phyloP scores from a whole-genome alignment of 1,284 basidiomycete genomes.

The Marasmius sp. region DNA sequence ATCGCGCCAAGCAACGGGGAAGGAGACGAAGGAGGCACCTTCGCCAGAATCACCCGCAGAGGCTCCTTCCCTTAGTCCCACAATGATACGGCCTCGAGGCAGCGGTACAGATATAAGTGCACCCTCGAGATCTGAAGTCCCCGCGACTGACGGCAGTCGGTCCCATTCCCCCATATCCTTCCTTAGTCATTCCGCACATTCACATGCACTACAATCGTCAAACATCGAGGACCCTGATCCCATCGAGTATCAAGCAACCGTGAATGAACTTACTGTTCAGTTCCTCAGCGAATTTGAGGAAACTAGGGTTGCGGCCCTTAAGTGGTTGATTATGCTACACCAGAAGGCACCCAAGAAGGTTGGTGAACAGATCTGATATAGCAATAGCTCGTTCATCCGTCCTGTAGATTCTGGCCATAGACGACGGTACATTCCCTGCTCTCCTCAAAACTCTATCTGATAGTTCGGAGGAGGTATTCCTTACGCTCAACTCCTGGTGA shows the following conservation, averaged over 20 bases:
- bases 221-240: constrained; percentile 65
- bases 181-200: constrained; percentile 36
- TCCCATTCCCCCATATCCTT: constrained; percentile 56
- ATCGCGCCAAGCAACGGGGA: constrained; percentile 47
- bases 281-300: constrained; percentile 97
- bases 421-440: constrained; percentile 95
- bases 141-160: constrained; percentile 35
- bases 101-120: constrained; percentile 29
- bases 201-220: constrained; percentile 23
- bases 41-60: constrained; percentile 44
- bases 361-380: constrained; percentile 8
- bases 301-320: constrained; percentile 91
- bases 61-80: constrained; percentile 22
- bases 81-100: constrained; percentile 23
- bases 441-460: constrained; percentile 96
- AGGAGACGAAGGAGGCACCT: constrained; percentile 40
- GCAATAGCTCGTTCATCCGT: constrained; percentile 2
- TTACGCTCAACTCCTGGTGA: neutral
- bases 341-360: constrained; percentile 96
- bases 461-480: constrained; percentile 84
- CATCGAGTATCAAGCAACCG: constrained; percentile 92
- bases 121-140: constrained; percentile 24
- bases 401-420: constrained; percentile 85
- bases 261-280: constrained; percentile 90
- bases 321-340: constrained; percentile 99